These are phyloP conservation scores for Talaromyces piceae DNA, from an alignment of 2,329 filamentous ascomycete genomes.

Conservation along the genomic window DNA sequence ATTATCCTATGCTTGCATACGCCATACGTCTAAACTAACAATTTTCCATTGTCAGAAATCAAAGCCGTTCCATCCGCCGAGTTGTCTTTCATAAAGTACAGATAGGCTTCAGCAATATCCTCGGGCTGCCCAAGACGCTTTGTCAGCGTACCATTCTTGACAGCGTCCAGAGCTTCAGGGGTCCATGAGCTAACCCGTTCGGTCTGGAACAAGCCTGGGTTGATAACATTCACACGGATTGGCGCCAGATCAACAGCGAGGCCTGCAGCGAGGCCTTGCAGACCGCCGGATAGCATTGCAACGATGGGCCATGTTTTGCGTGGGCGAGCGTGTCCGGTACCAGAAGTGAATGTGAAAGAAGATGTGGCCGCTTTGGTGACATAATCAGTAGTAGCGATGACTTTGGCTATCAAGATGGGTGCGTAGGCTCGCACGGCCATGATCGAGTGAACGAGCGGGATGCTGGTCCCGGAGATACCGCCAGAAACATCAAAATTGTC, in stretches of 20 bases:
- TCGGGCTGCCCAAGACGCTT: constrained; percentile 33
- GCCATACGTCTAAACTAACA: background rate
- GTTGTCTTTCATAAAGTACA: constrained; percentile 36
- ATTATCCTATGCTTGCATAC: background rate
- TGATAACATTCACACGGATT: constrained; percentile 56
- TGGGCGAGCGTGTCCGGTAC: constrained; percentile 36
- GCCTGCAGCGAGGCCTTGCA: constrained; percentile 19
- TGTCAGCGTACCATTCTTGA: constrained; percentile 18
- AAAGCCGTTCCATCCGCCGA: constrained; percentile 34
- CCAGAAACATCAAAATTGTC: constrained; percentile 35
- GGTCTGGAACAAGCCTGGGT: constrained; percentile 49
- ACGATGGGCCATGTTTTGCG: constrained; percentile 26
- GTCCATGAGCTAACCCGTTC: constrained; percentile 21
- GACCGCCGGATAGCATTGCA: constrained; percentile 19
- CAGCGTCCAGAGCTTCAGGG: constrained; percentile 1
- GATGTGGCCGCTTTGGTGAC: constrained; percentile 36
- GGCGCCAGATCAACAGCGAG: constrained; percentile 59
- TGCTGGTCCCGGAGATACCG: constrained; percentile 18
- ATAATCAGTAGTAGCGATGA: constrained; percentile 33
- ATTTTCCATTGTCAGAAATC: constrained; percentile 28
- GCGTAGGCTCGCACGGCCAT: constrained; percentile 29
- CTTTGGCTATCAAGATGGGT: constrained; percentile 46
- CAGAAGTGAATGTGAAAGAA: constrained; percentile 50
- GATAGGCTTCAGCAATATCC: constrained; percentile 42
- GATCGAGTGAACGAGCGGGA: constrained; percentile 13